Base-by-base conservation (phyloP, 2,329 filamentous ascomycete species). In the Talaromyces sp. region DNA sequence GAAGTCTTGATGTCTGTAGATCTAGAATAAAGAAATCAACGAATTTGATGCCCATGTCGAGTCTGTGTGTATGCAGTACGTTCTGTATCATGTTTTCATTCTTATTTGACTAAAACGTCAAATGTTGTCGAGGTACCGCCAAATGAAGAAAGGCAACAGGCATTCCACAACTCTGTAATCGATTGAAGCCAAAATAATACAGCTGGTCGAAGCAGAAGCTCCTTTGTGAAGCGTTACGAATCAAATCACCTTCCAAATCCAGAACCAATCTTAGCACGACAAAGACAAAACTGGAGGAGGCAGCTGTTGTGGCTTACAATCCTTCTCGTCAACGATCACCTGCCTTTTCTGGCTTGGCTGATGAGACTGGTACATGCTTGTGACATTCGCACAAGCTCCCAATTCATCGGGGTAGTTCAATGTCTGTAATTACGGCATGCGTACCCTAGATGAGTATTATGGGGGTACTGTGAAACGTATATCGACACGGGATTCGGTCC, bases 1-100 rank as follows among this genome's bases (percentile, higher is more conserved):
- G n/a, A 62, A 41, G 35, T 57, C 37, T 33, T 64, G 57, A 64
- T 54, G 11, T 50, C 19, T 37, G n/a, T 56, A 56, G n/a, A 49
- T 27, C 9, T 19, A 47, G 13, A 60, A 47, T 52, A 33, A 19
- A 35, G 19, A 16, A 37, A 8, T 8, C 4, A 24, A 37, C 11
- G 24, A 37, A 11, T 56, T 37, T 8, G 10, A 37, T 6, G n/a
- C 13, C 52, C 39, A 13, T 39, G 33, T 56, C 10, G 31, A 56
- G 50, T 56, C 31, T n/a, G 31, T 35, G 19, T 24, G 13, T 50
- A 37, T 11, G 33, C 22, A 56, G 31, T 56, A 56, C 47, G 14
- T 8, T 7, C 49, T 33, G 24, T 16, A 52, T 52, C 27, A 52
- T 52, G 49, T 16, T 33, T 9, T 19, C 49, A 33, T 19, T 16